Conservation (phyloP, 2,329 filamentous ascomycete species). For the Coccinonectria pachysandricola region DNA sequence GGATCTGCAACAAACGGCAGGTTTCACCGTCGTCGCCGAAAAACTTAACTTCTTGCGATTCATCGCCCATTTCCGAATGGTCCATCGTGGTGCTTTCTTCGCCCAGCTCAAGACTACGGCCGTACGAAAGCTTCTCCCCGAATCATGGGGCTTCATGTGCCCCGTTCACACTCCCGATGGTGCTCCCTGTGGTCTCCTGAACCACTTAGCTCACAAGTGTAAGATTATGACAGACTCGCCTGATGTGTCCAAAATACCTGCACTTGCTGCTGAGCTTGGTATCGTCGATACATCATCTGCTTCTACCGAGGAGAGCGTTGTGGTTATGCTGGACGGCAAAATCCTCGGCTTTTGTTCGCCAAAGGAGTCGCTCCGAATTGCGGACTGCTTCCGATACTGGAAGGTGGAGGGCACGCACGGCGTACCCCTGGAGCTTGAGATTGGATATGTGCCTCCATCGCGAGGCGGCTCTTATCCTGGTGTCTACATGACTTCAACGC, state of each 20-base stretch:
- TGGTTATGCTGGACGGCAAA: slow-evolving; percentile 80
- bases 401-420: slow-evolving; percentile 81
- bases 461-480: slow-evolving; percentile 92
- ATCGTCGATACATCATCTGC: slow-evolving; percentile 67
- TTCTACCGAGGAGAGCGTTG: slow-evolving; percentile 71
- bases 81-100: slow-evolving; percentile 98
- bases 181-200: slow-evolving; percentile 84
- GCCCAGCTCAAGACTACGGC: slow-evolving; percentile 95
- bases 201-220: slow-evolving; percentile 93
- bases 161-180: slow-evolving; percentile 97
- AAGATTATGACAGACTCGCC: slow-evolving; percentile 68
- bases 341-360: slow-evolving; percentile 87
- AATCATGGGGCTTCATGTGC: slow-evolving; percentile 97
- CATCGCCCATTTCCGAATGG: slow-evolving; percentile 98
- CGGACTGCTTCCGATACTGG: slow-evolving; percentile 84
- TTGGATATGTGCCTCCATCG: slow-evolving; percentile 82
- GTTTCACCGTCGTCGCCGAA: slow-evolving; percentile 93
- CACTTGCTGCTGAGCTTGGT: slow-evolving; percentile 68
- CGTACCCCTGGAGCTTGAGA: slow-evolving; percentile 76
- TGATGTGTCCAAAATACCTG: slow-evolving; percentile 65
- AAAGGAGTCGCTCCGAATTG: slow-evolving; percentile 68
- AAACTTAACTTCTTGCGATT: slow-evolving; percentile 99
- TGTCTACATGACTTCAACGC: slow-evolving; percentile 81
- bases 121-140: slow-evolving; percentile 86
- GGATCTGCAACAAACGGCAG: slow-evolving; percentile 87